Conservation (phyloP, 2,329 filamentous ascomycete genomes). For the Alternaria conjuncta region DNA sequence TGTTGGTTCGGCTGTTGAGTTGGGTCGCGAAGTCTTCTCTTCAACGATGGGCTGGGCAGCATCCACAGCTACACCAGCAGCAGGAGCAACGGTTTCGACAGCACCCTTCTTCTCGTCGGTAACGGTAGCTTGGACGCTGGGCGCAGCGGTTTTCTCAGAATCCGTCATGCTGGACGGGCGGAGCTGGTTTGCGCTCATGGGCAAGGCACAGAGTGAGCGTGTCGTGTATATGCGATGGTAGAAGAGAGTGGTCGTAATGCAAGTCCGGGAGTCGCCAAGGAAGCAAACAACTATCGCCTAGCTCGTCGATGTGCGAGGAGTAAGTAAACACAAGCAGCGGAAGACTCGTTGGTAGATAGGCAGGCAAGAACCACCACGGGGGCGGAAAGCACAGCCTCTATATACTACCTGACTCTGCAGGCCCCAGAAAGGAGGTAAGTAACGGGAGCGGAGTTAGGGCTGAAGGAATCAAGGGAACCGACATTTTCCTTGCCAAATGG, state of each 20-base stretch:
- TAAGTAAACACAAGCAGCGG: neutral
- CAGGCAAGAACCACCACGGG: neutral
- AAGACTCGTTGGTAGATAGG: neutral
- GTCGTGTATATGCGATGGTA: neutral
- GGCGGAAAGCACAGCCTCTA: neutral
- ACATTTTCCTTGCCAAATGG: neutral
- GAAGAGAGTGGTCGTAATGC: neutral
- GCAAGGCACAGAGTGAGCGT: neutral
- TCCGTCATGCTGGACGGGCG: slow-evolving; percentile 41
- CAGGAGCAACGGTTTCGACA: slow-evolving; percentile 31
- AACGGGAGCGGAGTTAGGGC: neutral
- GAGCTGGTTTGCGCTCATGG: slow-evolving; percentile 34
- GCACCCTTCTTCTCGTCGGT: slow-evolving; percentile 35
- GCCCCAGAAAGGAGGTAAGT: neutral
- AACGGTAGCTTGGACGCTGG: slow-evolving; percentile 31
- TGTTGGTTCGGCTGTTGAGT: slow-evolving; percentile 22
- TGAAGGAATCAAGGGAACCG: slow-evolving; percentile 1
- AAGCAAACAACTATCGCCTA: neutral
- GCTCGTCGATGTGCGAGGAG: neutral
- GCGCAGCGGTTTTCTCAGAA: slow-evolving; percentile 41
- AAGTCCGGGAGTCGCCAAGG: neutral
- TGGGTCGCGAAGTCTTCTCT: slow-evolving; percentile 20
- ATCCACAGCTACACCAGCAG: slow-evolving; percentile 25
- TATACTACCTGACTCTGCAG: neutral
- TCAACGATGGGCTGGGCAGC: slow-evolving; percentile 18